Base-by-base conservation (phyloP, 164 flowering plant genomes). In the Nymphaea thermarum region DNA sequence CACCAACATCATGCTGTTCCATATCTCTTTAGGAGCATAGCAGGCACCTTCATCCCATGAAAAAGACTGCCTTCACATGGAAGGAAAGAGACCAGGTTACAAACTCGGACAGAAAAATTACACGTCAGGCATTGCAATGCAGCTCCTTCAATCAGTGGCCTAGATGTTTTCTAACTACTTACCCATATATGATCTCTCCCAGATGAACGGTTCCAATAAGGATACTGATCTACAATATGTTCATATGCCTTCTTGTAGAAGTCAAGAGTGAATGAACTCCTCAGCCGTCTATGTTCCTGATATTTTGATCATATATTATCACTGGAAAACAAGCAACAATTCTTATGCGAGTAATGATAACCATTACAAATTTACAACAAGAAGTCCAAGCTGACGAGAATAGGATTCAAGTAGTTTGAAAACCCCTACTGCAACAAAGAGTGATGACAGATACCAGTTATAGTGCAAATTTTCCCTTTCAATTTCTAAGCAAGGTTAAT, bases 21-120 rank as follows among this genome's bases (percentile, higher is more conserved):
- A 88, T 71, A 94, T 94, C 80, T 94, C 99, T 82, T 94, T 94
- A 4, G 99, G 99, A 62, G 99, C 99, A 83, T 86, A 91, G 82
- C 99, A 94, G 78, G 99, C 97, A 83, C 99, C 96, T 88, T 94
- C 99, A 83, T 94, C 99, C 99, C 99, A 94, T 68, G 96, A 84
- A 84, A 94, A 94, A 74, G 74, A 88, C 99, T 94, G 89, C 87
- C 83, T 80, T 80, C 79, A 61, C n/a, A 16, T 45, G n/a, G 63
- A 61, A 61, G 63, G 41, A 25, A 16, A 61, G 63, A 25, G 63
- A 61, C 5, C 5, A 25, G 17, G 63, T 61, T 61, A 6, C 53
- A 45, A 45, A 45, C 7, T 5, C 1, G 53, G 53, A 45, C 53
- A 5, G 53, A 10, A 10, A 10, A 10, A 5, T 5, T 45, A 45